Evolutionary conservation across 2,329 filamentous ascomycete species (phyloP), one percentile per base, ranked within the genome.

Genomic region (Colletotrichum higginsianum): DNA sequence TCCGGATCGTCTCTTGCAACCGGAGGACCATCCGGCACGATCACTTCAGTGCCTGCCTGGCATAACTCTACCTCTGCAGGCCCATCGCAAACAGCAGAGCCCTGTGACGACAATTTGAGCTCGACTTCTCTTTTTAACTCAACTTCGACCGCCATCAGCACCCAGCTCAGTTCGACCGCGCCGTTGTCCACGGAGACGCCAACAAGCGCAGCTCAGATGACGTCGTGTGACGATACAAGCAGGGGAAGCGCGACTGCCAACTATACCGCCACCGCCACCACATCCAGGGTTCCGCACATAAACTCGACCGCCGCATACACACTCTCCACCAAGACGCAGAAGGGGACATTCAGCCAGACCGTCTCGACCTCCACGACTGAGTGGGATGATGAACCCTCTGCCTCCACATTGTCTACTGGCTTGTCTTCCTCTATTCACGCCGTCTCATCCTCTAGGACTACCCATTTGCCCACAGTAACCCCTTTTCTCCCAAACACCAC

Each of bases 51-150:
- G n/a, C 18, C 40, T 42, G 50, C 21, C 21, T 55, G 61, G 61
- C 7, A 47, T 16, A 55, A 42, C 44, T 65, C 61, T 35, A 46
- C 52, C 18, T 65, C 66, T 21, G 42, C 23, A n/a, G 30, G 18
- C 26, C 61, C 61, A 15, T 53, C 53, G 21, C 61, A 47, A 26
- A 53, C 30, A 18, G 66, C 53, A 15, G 47, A 70, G 55, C 47
- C 69, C 16, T 65, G 66, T 49, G 58, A 73, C n/a, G 67, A 65
- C 40, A 66, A 66, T 16, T n/a, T 21, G 26, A 49, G 52, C 53
- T 66, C 61, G 3, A 53, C 46, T 12, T 47, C n/a, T 18, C 46
- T 13, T 12, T 52, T n/a, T 9, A 53, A 55, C 18, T 53, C 61
- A 23, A 60, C 46, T 15, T 49, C 61, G 15, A 38, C 18, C n/a